Evolutionary conservation across 2,329 filamentous ascomycete genomes (phyloP), one percentile per base, ranked within the genome.

Genomic region (Gaeumannomyces tritici): DNA sequence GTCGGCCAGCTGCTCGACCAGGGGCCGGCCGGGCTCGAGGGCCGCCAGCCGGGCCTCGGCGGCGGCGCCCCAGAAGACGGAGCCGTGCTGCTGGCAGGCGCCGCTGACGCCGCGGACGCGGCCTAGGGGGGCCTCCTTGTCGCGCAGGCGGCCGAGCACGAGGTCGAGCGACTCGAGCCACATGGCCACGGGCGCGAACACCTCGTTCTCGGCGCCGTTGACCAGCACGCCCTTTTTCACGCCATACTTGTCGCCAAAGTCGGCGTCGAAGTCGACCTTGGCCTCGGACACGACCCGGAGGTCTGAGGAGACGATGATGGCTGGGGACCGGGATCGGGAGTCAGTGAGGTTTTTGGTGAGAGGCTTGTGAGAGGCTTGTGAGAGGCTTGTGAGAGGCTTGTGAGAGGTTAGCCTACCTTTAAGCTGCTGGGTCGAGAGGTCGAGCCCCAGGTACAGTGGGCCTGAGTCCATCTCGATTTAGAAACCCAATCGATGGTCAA

Each of bases 51-150:
- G 70, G 9, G 74, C 70, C 71, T 90, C 89, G 7, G 90, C 93
- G 63, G 86, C 77, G 57, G 78, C 73, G 63, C 84, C 89, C 93
- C 93, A 98, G 77, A 95, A 98, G 31, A 98, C 92, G 73, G 93
- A 98, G 42, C 95, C 95, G 75, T 98, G 95, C 80, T 99, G 95
- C 83, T 98, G 96, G 62, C 95, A 93, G 21, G 93, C 93, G 65
- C 92, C 95, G 70, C 90, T 93, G 68, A 99, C 83, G 33, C 91
- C 93, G 70, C 84, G 86, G 66, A 99, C 86, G 61, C 84, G 84
- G 61, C 81, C 76, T 69, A 97, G 88, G 67, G 92, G 88, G 62
- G 91, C 83, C 0, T 87, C 86, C 64, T 86, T 83, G 55, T 86
- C 81, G 68, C 84, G 81, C 65, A 99, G 81, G 21, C 89, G 86